These are phyloP conservation scores for Paramecium biaurelia DNA, from an alignment of 73 alveolate species.

Conservation along the genomic window DNA sequence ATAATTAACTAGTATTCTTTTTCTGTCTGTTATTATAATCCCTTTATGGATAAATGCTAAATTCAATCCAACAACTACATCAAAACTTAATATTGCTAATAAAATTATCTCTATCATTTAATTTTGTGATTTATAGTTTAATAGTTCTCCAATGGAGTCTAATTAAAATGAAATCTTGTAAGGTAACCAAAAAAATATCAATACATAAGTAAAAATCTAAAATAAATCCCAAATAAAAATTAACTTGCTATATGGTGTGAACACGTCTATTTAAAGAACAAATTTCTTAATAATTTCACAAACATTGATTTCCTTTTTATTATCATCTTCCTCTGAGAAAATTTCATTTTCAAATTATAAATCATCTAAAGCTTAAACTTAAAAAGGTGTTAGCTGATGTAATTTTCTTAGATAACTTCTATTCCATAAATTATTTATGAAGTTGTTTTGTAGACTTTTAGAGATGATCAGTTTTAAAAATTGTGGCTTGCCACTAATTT, in stretches of 20 bases:
- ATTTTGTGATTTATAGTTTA: not conserved
- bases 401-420: not conserved
- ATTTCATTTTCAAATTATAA: slow-evolving; percentile 27
- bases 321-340: not conserved
- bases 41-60: slow-evolving; percentile 44
- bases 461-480: slow-evolving; percentile 11
- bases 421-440: slow-evolving; percentile 43
- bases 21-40: not conserved
- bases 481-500: slow-evolving; percentile 19
- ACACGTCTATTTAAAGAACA: not conserved
- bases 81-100: not conserved
- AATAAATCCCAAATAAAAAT: slow-evolving; percentile 2
- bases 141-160: not conserved
- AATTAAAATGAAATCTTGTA: slow-evolving; percentile 12
- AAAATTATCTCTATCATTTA: not conserved
- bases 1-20: not conserved
- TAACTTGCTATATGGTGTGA: slow-evolving; percentile 40
- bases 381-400: not conserved
- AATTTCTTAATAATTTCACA: not conserved
- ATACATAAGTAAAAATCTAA: slow-evolving; percentile 2
- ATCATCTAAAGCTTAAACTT: slow-evolving; percentile 14
- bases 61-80: slow-evolving; percentile 22
- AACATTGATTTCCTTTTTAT: not conserved
- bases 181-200: slow-evolving; percentile 41
- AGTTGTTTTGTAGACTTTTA: not conserved